phyloP scores from a whole-genome alignment of 768 basidiomycete species.

The Lanmaoa pseudosensibilis region DNA sequence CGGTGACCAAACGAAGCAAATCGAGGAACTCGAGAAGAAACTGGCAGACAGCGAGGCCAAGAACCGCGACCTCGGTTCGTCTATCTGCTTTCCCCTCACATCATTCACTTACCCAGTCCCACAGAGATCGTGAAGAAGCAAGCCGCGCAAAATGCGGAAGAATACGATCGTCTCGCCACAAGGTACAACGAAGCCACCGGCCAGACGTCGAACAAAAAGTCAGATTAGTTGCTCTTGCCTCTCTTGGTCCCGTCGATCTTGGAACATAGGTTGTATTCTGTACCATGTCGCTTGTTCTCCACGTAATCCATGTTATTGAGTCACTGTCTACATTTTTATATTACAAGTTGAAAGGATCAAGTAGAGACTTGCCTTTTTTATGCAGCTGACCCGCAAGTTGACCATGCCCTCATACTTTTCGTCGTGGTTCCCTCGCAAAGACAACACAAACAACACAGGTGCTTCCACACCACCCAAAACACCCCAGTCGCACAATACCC shows the following conservation, averaged over 20 bases:
- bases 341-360: too few relatives aligned
- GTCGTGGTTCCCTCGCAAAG: conserved; percentile 11
- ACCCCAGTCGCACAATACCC: background rate
- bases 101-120: background rate
- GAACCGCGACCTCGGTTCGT: conserved; percentile 63
- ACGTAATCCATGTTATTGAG: background rate
- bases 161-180: conserved; percentile 81
- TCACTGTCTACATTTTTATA: background rate
- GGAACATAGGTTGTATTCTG: background rate
- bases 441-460: background rate
- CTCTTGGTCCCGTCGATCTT: background rate
- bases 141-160: conserved; percentile 70
- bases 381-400: background rate
- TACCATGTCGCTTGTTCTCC: background rate
- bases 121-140: conserved; percentile 82
- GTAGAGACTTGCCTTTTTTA: conserved; percentile 3
- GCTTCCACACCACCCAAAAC: background rate
- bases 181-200: conserved; percentile 75
- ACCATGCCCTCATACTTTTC: conserved; percentile 2
- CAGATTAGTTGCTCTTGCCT: conserved; percentile 49
- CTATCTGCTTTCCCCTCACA: conserved; percentile 7
- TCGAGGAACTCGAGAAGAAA: conserved; percentile 69
- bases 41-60: conserved; percentile 57
- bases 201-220: conserved; percentile 58
- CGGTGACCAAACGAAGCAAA: conserved; percentile 37